These are phyloP conservation scores for Phytophthora chlamydospora DNA, from an alignment of 352 stramenopile species.

Conservation along the genomic window DNA sequence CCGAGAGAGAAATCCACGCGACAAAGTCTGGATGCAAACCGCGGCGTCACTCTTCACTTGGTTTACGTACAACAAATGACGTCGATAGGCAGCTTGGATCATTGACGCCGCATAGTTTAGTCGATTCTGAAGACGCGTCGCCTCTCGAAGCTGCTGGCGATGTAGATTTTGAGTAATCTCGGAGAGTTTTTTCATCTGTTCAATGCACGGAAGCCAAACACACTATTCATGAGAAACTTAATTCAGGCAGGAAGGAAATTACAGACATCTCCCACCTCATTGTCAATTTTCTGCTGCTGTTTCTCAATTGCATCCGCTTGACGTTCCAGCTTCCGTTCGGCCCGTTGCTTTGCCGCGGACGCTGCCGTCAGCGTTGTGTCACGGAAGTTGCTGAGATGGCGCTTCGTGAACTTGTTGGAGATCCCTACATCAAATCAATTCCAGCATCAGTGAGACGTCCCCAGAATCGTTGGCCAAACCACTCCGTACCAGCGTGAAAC, in stretches of 20 bases:
- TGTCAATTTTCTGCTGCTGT: constrained; percentile 82
- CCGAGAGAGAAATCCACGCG: constrained; percentile 40
- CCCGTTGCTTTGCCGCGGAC: constrained; percentile 67
- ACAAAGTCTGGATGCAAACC: constrained; percentile 51
- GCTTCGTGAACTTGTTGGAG: constrained; percentile 86
- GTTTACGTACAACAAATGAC: constrained; percentile 19
- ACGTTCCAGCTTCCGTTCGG: constrained; percentile 65
- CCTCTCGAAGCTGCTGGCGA: constrained; percentile 70
- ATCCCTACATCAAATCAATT: constrained; percentile 47
- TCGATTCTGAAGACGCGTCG: constrained; percentile 61
- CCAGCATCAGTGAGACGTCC: no score
- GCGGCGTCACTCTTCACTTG: constrained; percentile 36
- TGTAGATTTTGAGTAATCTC: constrained; percentile 72
- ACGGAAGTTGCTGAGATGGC: constrained; percentile 68
- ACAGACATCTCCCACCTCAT: constrained; percentile 43
- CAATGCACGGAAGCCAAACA: neutral
- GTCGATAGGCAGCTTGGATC: constrained; percentile 57
- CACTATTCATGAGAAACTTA: neutral
- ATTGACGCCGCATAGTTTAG: constrained; percentile 53
- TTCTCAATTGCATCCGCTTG: constrained; percentile 78
- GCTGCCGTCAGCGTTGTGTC: constrained; percentile 78
- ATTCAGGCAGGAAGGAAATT: neutral
- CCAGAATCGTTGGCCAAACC: neutral
- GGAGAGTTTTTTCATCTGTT: constrained; percentile 80
- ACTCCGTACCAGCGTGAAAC: constrained; percentile 45